Evolutionary conservation across 495 filamentous ascomycete species (phyloP).

Genomic region (Astrothelium macrocarpum): DNA sequence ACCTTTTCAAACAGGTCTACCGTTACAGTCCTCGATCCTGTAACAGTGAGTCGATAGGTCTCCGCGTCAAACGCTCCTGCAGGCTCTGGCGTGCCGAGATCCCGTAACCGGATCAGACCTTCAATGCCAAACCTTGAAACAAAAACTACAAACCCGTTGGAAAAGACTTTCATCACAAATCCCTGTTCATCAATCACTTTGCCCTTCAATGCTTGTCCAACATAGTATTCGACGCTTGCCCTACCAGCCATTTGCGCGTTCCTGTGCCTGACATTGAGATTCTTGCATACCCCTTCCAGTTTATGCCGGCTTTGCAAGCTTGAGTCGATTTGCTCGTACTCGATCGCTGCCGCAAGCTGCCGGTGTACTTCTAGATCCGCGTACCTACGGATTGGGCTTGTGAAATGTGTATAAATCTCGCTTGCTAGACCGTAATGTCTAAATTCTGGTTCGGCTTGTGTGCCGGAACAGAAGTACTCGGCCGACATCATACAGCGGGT

Average conservation of each 20-base stretch:
- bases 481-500: slow-evolving; percentile 99
- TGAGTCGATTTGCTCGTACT: slow-evolving; percentile 75
- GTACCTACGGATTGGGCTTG: slow-evolving; percentile 91
- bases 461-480: slow-evolving; percentile 93
- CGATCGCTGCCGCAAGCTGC: slow-evolving; percentile 89
- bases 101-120: slow-evolving; percentile 72
- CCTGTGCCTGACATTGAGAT: slow-evolving; percentile 93
- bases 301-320: slow-evolving; percentile 64
- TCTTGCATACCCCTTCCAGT: slow-evolving; percentile 88
- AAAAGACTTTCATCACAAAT: slow-evolving; percentile 93
- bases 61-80: slow-evolving; percentile 75
- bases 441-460: slow-evolving; percentile 86
- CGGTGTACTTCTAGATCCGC: slow-evolving; percentile 89
- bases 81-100: slow-evolving; percentile 63
- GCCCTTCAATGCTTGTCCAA: slow-evolving; percentile 88
- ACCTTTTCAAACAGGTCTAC: slow-evolving; percentile 89
- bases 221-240: slow-evolving; percentile 91
- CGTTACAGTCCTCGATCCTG: slow-evolving; percentile 43
- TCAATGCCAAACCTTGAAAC: slow-evolving; percentile 94
- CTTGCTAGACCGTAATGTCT: slow-evolving; percentile 90
- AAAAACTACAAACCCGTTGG: slow-evolving; percentile 92
- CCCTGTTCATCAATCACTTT: slow-evolving; percentile 75
- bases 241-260: slow-evolving; percentile 93
- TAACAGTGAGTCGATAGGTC: slow-evolving; percentile 60
- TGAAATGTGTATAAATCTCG: slow-evolving; percentile 98